Base-by-base conservation (phyloP, 768 basidiomycete genomes). In the Neoboletus magnificus region DNA sequence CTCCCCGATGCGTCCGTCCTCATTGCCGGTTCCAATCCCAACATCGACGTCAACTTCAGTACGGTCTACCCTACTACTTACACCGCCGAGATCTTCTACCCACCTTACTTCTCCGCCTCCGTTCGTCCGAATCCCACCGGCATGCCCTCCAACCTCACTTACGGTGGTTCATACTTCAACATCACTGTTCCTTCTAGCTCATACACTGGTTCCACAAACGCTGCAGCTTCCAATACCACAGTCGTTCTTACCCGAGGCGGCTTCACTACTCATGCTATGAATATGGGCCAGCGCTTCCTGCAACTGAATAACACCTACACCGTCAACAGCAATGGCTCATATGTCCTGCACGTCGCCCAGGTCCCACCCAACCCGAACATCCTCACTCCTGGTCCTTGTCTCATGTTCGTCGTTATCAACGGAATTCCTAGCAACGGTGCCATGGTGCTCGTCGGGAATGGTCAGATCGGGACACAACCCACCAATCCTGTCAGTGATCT, bases 11-110 rank as follows among this genome's bases (percentile, higher is more conserved):
- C 82, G 0, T 90, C 90, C 2, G 85, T 98, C 43, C 72, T 97
- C 41, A 82, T 96, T 59, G 93, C 91, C 41, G 96, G 96, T 12
- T 93, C 91, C 30, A 98, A 98, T 74, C 94, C 95, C 16, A 96
- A 95, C 68, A 79, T 91, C 45, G 94, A 98, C 64, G 86, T 88
- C 60, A 91, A 90, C 64, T 53, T 73, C 36, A 72, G 76, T 36
- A 81, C 87, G 8, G 35, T 79, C 53, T 93, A 79, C 78, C 85
- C 87, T 2, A 93, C 93, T 3, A 83, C 86, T 32, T 95, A 94
- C 68, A 75, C 81, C 32, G 86, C 89, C 2, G 93, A 97, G 70
- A 80, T 86, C 42, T 98, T 94, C 76, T 97, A 95, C 74, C 96
- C 96, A 0, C 79, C 85, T 5, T 99, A 96, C 76, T 99, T 88